Conservation (phyloP, 495 filamentous ascomycete species). For the Tuber umbilicatum region DNA sequence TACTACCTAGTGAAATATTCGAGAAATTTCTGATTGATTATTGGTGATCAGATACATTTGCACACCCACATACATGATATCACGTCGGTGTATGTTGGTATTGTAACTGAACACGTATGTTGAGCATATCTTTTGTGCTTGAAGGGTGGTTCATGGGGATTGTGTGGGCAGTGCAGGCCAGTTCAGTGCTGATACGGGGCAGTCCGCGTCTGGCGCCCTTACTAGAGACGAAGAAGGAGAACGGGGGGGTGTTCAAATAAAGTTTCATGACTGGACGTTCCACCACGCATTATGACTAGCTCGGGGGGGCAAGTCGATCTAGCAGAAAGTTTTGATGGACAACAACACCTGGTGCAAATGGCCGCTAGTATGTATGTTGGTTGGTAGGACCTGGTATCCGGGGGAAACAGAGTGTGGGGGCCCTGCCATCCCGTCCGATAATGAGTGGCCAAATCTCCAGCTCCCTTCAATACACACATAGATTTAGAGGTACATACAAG, state of each 20-base stretch:
- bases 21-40: background rate
- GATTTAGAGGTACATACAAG: background rate
- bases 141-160: background rate
- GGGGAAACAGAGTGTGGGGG: background rate
- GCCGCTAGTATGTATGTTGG: background rate
- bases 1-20: background rate
- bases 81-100: background rate
- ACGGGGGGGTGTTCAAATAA: background rate
- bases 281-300: background rate
- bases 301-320: background rate
- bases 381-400: background rate
- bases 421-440: background rate
- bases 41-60: background rate
- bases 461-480: background rate
- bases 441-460: background rate
- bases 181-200: background rate
- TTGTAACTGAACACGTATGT: background rate
- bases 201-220: background rate
- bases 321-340: background rate
- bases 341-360: background rate
- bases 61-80: background rate
- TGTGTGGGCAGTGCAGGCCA: background rate
- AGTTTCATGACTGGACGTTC: background rate
- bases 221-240: background rate
- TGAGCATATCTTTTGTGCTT: background rate